These are phyloP conservation scores for Malassezia pachydermatis DNA, from an alignment of 1,284 basidiomycete genomes.

Conservation along the genomic window DNA sequence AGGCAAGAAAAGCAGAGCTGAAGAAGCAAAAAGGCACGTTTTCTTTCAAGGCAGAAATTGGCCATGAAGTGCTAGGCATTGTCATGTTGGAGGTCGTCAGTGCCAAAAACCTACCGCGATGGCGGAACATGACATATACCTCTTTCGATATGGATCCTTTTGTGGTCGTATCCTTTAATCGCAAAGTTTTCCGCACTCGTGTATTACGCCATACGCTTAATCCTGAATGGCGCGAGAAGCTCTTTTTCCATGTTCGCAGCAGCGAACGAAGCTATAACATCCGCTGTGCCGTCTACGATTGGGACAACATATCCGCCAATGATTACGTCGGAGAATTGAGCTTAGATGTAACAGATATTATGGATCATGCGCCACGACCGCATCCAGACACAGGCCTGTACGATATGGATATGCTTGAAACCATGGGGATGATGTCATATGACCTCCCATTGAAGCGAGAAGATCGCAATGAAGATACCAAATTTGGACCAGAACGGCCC, in stretches of 20 bases:
- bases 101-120: slow-evolving; percentile 70
- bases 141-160: slow-evolving; percentile 97
- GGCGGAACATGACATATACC: slow-evolving; percentile 60
- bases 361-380: slow-evolving; percentile 29
- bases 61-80: slow-evolving; percentile 76
- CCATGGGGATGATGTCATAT: slow-evolving; percentile 23
- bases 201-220: slow-evolving; percentile 56
- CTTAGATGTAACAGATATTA: slow-evolving; percentile 26
- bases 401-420: slow-evolving; percentile 14
- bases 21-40: too few relatives aligned
- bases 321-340: slow-evolving; percentile 37
- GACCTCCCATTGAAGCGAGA: slow-evolving; percentile 26
- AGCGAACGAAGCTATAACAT: slow-evolving; percentile 59
- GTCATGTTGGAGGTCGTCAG: slow-evolving; percentile 68
- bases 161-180: slow-evolving; percentile 86
- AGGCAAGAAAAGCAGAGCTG: too few relatives aligned
- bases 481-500: slow-evolving; percentile 21
- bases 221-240: slow-evolving; percentile 87
- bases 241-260: slow-evolving; percentile 83
- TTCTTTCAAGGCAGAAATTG: too few relatives aligned
- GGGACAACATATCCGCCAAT: slow-evolving; percentile 42
- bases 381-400: slow-evolving; percentile 34
- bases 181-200: slow-evolving; percentile 89
- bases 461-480: slow-evolving; percentile 28
- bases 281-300: slow-evolving; percentile 42